A percentile compares a stretch with the other conserved stretches of the same genome.
Conservation (phyloP, 202 grass and related monocot genomes). For the Hordeum pubiflorum region DNA sequence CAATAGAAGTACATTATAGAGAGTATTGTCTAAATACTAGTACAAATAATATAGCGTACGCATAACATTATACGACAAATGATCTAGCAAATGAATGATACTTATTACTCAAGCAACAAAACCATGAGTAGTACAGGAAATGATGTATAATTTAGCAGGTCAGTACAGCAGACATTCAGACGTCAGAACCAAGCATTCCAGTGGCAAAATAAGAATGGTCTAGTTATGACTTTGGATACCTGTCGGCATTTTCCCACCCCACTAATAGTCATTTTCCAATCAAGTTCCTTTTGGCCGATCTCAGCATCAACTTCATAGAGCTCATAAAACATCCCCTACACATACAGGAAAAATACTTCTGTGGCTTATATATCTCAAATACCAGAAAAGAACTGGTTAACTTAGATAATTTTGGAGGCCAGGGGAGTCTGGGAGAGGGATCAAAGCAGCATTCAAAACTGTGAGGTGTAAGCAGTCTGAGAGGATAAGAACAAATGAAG, state of each 20-base stretch:
- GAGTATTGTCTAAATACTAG: neutral
- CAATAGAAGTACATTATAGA: neutral
- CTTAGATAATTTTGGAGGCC: neutral
- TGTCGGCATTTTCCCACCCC: slow-evolving; percentile 96
- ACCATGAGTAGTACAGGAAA: neutral
- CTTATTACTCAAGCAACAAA: neutral
- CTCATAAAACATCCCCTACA: slow-evolving; percentile 90
- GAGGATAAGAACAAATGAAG: slow-evolving; percentile 10
- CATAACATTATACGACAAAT: neutral
- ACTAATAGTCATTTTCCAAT: slow-evolving; percentile 95
- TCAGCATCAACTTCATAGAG: slow-evolving; percentile 96
- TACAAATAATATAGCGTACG: slow-evolving; percentile 1
- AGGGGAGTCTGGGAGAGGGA: neutral
- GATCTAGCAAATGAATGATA: neutral
- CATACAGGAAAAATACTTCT: neutral
- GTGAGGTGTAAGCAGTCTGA: neutral
- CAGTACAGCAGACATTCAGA: slow-evolving; percentile 2
- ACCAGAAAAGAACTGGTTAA: neutral
- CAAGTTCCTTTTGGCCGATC: slow-evolving; percentile 83
- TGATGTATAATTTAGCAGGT: neutral
- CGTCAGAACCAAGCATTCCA: neutral
- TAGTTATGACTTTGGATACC: slow-evolving; percentile 33
- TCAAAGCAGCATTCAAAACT: neutral
- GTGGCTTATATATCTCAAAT: slow-evolving; percentile 7
- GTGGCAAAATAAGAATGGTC: slow-evolving; percentile 4